phyloP scores from a whole-genome alignment of 495 filamentous ascomycete genomes.

The Sphaerosporella brunnea region DNA sequence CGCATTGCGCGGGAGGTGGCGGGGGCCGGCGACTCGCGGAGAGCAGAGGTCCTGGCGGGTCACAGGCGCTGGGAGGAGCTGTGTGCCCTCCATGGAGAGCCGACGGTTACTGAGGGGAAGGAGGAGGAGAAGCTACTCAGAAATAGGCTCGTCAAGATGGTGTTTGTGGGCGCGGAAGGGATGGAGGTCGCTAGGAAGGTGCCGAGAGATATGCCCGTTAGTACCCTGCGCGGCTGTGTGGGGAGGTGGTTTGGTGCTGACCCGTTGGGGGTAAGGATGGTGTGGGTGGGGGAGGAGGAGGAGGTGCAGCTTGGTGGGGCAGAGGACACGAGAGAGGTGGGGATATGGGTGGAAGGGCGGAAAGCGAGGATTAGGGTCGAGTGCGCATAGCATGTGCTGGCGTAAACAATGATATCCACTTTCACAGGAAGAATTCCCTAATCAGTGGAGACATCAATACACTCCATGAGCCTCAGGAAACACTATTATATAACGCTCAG shows the following conservation, averaged over 20 bases:
- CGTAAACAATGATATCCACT: too few species aligned
- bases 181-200: conserved; percentile 34
- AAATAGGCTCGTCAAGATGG: conserved; percentile 8
- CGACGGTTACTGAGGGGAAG: conserved; percentile 44
- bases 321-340: conserved; percentile 3
- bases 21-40: conserved; percentile 37
- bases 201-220: conserved; percentile 61
- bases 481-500: too few species aligned
- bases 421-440: too few species aligned
- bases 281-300: conserved; percentile 38
- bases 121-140: conserved; percentile 28
- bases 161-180: background rate
- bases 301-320: conserved; percentile 9
- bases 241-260: conserved; percentile 48
- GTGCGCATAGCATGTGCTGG: background rate
- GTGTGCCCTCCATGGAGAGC: conserved; percentile 15
- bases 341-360: background rate
- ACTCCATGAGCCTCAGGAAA: too few species aligned
- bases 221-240: conserved; percentile 59
- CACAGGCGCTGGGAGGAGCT: conserved; percentile 58
- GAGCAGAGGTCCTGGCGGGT: conserved; percentile 29
- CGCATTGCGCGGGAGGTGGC: conserved; percentile 60
- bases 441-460: too few species aligned
- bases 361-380: conserved; percentile 1
- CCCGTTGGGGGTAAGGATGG: conserved; percentile 44